These are phyloP conservation scores for Echium plantagineum DNA, from an alignment of 257 asterid species.

Conservation along the genomic window DNA sequence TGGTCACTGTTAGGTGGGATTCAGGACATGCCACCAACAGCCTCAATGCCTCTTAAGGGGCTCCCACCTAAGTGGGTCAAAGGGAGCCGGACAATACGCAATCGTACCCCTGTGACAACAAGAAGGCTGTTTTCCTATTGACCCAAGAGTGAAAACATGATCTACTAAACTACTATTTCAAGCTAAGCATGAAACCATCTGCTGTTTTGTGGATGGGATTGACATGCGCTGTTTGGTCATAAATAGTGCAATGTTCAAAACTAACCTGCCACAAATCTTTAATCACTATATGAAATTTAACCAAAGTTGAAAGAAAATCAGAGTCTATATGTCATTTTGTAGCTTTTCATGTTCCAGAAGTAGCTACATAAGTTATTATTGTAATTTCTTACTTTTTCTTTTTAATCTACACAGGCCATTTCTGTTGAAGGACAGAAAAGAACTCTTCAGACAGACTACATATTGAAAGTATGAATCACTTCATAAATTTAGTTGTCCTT, in stretches of 20 bases:
- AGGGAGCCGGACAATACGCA: no score
- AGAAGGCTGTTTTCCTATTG: no score
- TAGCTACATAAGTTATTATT: not conserved
- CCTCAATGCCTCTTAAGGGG: no score
- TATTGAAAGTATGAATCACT: constrained; percentile 6
- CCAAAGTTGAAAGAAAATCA: not conserved
- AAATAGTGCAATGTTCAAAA: not conserved
- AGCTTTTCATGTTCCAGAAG: not conserved
- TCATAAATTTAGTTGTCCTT: not conserved
- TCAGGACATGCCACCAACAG: no score
- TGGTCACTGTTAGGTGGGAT: no score
- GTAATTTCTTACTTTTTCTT: not conserved
- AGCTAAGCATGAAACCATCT: not conserved
- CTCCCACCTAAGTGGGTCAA: no score
- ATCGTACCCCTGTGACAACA: no score
- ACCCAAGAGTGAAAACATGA: no score
- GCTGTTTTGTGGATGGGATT: not conserved
- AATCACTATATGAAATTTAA: not conserved
- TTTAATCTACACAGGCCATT: not conserved
- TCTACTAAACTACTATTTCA: no score
- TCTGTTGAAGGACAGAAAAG: constrained; percentile 1
- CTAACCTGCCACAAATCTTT: not conserved
- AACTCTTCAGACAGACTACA: constrained; percentile 18
- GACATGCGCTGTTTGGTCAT: not conserved
- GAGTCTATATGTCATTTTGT: not conserved